Conservation (phyloP, 2,329 filamentous ascomycete species). For the Hymenoscyphus salicellus region DNA sequence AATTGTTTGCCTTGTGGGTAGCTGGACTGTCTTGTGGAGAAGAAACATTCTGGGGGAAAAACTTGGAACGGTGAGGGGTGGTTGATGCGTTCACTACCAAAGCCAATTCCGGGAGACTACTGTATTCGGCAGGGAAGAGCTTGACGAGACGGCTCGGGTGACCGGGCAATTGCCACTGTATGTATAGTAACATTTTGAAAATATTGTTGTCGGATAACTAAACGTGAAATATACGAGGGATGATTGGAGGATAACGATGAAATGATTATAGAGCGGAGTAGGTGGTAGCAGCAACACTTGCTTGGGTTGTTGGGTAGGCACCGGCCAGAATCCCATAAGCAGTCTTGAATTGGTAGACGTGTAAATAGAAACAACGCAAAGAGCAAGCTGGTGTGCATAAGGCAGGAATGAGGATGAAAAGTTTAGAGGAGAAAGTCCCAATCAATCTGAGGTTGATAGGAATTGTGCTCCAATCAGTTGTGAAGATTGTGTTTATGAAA, state of each 20-base stretch:
- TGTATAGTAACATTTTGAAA: background rate
- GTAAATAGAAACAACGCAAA: background rate
- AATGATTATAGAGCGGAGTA: background rate
- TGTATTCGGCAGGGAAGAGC: background rate
- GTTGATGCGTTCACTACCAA: background rate
- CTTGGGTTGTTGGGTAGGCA: background rate
- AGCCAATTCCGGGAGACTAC: background rate
- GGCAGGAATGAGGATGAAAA: background rate
- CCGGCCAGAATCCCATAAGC: background rate
- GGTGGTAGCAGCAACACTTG: background rate
- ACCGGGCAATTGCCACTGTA: background rate
- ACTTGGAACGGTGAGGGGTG: background rate
- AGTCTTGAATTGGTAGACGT: background rate
- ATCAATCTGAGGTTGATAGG: background rate
- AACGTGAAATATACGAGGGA: background rate
- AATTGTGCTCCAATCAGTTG: background rate
- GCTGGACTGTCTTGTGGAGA: background rate
- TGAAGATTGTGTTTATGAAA: background rate
- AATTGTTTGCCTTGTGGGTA: conserved; percentile 2
- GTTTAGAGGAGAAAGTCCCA: background rate
- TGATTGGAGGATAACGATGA: background rate
- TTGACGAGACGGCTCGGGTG: background rate
- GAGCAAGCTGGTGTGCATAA: background rate
- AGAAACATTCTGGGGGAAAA: background rate
- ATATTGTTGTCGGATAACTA: background rate